phyloP scores from a whole-genome alignment of 495 filamentous ascomycete species.

The Hypoxylon fuscum region DNA sequence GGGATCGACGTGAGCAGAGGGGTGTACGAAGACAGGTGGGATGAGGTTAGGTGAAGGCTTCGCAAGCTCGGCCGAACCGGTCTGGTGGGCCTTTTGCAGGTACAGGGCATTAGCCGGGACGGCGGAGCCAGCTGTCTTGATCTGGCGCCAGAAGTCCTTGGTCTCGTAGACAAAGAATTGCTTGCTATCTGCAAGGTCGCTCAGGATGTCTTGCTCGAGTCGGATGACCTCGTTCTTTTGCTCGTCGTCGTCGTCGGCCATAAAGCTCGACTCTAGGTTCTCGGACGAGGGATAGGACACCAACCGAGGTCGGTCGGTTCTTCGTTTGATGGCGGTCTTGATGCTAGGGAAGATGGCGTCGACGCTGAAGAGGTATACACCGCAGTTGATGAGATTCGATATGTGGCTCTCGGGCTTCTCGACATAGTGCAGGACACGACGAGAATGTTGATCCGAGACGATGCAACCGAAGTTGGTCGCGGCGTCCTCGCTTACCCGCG shows the following conservation, averaged over 20 bases:
- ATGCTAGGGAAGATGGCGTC: slow-evolving; percentile 97
- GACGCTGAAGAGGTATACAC: slow-evolving; percentile 96
- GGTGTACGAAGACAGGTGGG: slow-evolving; percentile 96
- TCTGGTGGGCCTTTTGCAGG: slow-evolving; percentile 92
- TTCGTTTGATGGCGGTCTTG: slow-evolving; percentile 93
- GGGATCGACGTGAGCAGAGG: slow-evolving; percentile 89
- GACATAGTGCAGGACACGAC: slow-evolving; percentile 97
- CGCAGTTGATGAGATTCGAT: slow-evolving; percentile 98
- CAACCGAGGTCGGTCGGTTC: slow-evolving; percentile 88
- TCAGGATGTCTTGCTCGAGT: slow-evolving; percentile 96
- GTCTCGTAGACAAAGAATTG: slow-evolving; percentile 99
- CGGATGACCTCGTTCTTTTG: slow-evolving; percentile 88
- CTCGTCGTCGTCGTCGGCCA: slow-evolving; percentile 76
- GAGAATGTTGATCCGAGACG: slow-evolving; percentile 92
- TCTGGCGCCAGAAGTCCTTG: slow-evolving; percentile 99
- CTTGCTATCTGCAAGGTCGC: slow-evolving; percentile 95
- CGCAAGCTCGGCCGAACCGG: slow-evolving; percentile 81
- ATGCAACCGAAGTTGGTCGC: slow-evolving; percentile 98
- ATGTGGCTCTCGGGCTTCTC: slow-evolving; percentile 99
- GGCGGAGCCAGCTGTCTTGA: slow-evolving; percentile 98
- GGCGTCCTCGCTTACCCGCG: slow-evolving; percentile 88
- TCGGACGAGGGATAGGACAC: slow-evolving; percentile 95
- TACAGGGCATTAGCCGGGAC: slow-evolving; percentile 98
- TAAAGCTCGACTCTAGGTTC: slow-evolving; percentile 84
- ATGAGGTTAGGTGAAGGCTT: slow-evolving; percentile 88